A percentile compares a stretch with the other conserved stretches of the same genome.
Evolutionary conservation across 208 protist species (phyloP).

Genomic region (Leishmania tarentolae): DNA sequence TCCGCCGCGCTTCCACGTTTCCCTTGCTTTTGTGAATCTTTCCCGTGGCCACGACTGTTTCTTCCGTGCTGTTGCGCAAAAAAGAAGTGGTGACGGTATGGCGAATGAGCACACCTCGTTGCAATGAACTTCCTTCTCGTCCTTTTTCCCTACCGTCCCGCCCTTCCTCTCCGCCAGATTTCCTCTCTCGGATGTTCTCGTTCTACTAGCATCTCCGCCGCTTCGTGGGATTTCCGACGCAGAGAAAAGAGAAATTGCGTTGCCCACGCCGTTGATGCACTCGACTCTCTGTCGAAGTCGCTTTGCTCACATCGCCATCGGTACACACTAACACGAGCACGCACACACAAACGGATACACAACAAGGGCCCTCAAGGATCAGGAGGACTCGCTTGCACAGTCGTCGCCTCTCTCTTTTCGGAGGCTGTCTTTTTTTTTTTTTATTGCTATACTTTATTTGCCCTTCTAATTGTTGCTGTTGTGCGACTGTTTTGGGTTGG

Average conservation of each 20-base stretch:
- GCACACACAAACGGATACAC: not conserved
- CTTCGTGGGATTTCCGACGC: not conserved
- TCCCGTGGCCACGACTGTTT: not conserved
- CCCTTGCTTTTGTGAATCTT: constrained; percentile 19
- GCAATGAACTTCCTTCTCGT: not conserved
- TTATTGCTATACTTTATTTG: not conserved
- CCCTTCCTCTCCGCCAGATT: not conserved
- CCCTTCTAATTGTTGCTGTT: not conserved
- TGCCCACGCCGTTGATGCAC: not conserved
- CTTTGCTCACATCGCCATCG: not conserved
- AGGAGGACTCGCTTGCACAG: not conserved
- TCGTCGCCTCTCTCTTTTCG: not conserved
- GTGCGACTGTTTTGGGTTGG: not conserved
- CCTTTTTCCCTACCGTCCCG: not conserved
- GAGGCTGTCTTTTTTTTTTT: not conserved
- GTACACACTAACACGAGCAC: not conserved
- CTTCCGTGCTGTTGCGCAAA: not conserved
- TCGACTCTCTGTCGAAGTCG: not conserved
- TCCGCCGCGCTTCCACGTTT: not conserved
- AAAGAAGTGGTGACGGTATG: not conserved
- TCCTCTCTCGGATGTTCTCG: not conserved
- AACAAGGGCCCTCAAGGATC: not conserved
- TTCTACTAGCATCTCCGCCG: not conserved
- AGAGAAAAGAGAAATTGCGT: not conserved
- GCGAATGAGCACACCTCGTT: not conserved